Evolutionary conservation across 805 yeast species (phyloP).

Genomic region (Myxozyma neglecta): DNA sequence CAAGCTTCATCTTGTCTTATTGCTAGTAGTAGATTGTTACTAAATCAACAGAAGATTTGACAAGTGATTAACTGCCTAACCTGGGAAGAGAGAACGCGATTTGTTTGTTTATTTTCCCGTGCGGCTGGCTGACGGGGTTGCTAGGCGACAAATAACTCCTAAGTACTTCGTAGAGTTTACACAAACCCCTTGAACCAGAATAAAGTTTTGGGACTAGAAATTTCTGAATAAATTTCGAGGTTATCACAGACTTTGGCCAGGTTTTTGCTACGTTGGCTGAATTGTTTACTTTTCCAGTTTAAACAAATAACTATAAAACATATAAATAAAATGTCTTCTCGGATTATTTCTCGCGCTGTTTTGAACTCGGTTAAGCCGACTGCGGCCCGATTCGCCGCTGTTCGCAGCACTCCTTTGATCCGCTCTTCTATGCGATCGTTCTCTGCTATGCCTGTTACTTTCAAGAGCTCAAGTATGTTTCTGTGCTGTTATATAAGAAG

Average conservation of each 20-base stretch:
- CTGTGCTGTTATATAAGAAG: neutral
- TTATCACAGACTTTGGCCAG: neutral
- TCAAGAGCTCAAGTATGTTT: neutral
- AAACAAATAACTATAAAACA: neutral
- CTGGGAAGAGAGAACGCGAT: no score
- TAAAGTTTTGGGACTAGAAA: neutral
- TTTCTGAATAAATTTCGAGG: neutral
- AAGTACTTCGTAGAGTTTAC: neutral
- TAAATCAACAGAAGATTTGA: no score
- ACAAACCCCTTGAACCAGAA: neutral
- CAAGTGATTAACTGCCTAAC: no score
- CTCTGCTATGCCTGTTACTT: constrained; percentile 1
- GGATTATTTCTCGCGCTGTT: constrained; percentile 7
- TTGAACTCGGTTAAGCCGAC: neutral
- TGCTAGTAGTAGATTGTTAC: neutral
- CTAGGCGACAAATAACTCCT: no score
- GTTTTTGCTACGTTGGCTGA: neutral
- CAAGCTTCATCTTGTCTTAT: constrained; percentile 68
- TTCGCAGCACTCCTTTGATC: neutral
- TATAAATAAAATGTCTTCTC: constrained; percentile 10
- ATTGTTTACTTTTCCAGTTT: neutral
- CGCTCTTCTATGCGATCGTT: constrained; percentile 1
- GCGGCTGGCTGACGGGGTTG: no score
- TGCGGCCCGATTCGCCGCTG: neutral
- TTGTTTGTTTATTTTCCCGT: neutral